Evolutionary conservation across 768 basidiomycete species (phyloP), one percentile per base, ranked within the genome.

Genomic region (Leucogyrophana mollusca): DNA sequence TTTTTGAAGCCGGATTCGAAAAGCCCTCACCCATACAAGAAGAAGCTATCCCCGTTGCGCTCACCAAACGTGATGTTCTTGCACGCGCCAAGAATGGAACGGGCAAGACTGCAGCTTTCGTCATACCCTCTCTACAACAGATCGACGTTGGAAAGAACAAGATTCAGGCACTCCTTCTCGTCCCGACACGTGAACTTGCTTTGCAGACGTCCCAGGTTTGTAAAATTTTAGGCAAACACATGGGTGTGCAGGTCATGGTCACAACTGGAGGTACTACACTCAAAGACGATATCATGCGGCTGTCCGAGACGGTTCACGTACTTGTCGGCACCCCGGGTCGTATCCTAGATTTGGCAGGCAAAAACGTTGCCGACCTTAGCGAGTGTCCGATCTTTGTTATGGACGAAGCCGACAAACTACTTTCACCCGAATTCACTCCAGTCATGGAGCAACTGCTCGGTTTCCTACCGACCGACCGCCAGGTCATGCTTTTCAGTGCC

Each of bases 401-500:
- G 95, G 95, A 99, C 68, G 95, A 99, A 71, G 95, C 95, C 38
- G 96, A 98, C 69, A 99, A 98, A 67, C 81, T 98, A 40, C 84
- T 98, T 43, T 93, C 89, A 6, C 93, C 94, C 47, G 95, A 99
- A 72, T 99, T 99, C 62, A 87, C 94, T 10, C 94, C 95, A 50
- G 94, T 99, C 47, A 95, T 99, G 84, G 95, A 98, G 73, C 91
- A 96, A 61, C 71, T 99, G 30, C 78, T 99, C 47, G 77, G 79
- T 22, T 91, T 88, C 72, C 78, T 96, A 47, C 91, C 93, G 22
- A 63, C 76, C 45, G 81, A 87, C 60, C 80, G 93, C 45, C 95
- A 99, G 73, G 94, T 99, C 63, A 97, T 97, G 95, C 77, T 99
- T 54, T 98, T 99, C 73, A 96, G 94, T 43, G 95, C 95, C 39